phyloP scores from a whole-genome alignment of 306 rosid genomes.

The Citrullus colocynthis region DNA sequence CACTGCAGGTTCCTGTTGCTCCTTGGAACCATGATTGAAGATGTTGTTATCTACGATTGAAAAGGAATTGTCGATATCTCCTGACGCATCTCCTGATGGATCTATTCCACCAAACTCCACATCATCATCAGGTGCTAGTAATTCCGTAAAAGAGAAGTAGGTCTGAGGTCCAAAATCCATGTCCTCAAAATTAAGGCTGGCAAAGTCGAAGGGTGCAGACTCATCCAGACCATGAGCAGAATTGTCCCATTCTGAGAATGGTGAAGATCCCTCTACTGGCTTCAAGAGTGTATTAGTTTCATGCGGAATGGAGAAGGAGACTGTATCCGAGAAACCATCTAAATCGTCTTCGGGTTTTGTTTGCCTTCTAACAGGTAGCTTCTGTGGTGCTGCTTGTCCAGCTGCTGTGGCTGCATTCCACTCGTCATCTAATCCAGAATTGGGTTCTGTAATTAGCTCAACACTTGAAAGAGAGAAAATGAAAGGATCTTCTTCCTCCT shows the following conservation, averaged over 20 bases:
- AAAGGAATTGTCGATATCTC: conserved; percentile 22
- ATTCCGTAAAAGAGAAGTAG: conserved; percentile 56
- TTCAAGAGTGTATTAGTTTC: conserved; percentile 20
- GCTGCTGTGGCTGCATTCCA: conserved; percentile 31
- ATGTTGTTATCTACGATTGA: conserved; percentile 8
- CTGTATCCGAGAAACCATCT: conserved; percentile 27
- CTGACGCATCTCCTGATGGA: conserved; percentile 32
- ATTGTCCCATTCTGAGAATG: conserved; percentile 33
- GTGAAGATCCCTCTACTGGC: conserved; percentile 19
- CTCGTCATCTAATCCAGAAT: conserved; percentile 35
- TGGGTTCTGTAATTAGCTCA: conserved; percentile 48
- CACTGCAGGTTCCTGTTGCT: conserved; percentile 16
- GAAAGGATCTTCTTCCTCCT: conserved; percentile 56
- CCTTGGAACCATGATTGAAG: conserved; percentile 21
- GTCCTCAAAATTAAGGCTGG: conserved; percentile 27
- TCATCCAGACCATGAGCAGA: conserved; percentile 21
- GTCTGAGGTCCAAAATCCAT: conserved; percentile 71
- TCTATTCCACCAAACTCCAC: conserved; percentile 32
- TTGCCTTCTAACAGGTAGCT: conserved; percentile 75
- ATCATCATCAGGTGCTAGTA: conserved; percentile 57
- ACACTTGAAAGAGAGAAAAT: conserved; percentile 54
- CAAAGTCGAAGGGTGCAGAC: conserved; percentile 29
- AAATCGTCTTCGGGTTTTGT: conserved; percentile 56
- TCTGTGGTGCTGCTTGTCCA: conserved; percentile 49
- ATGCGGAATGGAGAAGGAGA: conserved; percentile 8